Percentiles rank a stretch among this genome's conserved stretches.
Evolutionary conservation across 352 stramenopile species (phyloP).

Genomic region (Pythium aquatile): DNA sequence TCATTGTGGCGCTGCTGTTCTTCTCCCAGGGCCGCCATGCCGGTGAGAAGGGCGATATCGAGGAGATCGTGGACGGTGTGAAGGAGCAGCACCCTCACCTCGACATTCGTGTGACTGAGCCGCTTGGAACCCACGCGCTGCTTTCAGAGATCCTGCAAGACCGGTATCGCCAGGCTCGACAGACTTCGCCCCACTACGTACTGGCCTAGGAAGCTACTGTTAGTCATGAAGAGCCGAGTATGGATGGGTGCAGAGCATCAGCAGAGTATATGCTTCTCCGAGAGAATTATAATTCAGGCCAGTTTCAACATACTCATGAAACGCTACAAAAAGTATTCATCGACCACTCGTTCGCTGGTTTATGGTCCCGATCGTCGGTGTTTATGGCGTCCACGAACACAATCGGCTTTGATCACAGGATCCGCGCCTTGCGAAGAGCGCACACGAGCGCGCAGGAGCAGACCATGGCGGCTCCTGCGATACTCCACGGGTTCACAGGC

Average conservation of each 20-base stretch:
- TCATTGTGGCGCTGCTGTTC: slow-evolving; percentile 77
- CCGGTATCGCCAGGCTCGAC: slow-evolving; percentile 45
- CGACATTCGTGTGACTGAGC: slow-evolving; percentile 59
- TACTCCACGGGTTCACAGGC: slow-evolving; percentile 42
- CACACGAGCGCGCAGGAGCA: slow-evolving; percentile 39
- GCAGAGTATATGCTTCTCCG: no score
- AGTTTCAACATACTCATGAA: no score
- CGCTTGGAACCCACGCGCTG: slow-evolving; percentile 60
- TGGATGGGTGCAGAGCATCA: no score
- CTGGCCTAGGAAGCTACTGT: background rate
- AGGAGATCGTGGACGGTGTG: slow-evolving; percentile 61
- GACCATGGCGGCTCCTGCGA: slow-evolving; percentile 50
- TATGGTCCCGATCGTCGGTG: no score
- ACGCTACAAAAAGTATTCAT: no score
- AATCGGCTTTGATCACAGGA: background rate
- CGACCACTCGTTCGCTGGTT: background rate
- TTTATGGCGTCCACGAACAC: background rate
- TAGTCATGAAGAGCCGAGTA: no score
- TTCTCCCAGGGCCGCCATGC: slow-evolving; percentile 73
- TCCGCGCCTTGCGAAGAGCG: slow-evolving; percentile 39
- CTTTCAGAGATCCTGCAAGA: slow-evolving; percentile 66
- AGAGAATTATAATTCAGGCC: no score
- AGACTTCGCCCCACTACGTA: slow-evolving; percentile 5
- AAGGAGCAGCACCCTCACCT: slow-evolving; percentile 41
- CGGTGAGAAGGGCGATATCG: slow-evolving; percentile 73